Evolutionary conservation across 192 early-diverging fungal species (phyloP).

Genomic region (Dimargaris verticillata): DNA sequence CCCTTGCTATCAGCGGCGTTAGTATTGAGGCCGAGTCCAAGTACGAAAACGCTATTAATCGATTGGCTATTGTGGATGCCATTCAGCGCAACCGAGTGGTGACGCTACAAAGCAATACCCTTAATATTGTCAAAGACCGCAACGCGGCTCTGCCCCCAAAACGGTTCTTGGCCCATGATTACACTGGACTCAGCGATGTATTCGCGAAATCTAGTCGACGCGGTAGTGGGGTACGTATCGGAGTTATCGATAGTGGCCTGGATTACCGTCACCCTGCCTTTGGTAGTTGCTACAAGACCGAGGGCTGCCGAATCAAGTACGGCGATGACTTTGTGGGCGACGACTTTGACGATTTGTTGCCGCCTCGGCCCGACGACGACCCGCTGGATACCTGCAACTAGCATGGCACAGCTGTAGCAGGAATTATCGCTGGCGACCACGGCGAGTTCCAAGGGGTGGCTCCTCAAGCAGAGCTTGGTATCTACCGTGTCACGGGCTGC

Average conservation of each 20-base stretch:
- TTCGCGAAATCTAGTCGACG: neutral
- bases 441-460: constrained; percentile 35
- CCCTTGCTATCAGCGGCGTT: too few species aligned
- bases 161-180: too few species aligned
- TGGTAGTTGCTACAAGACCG: constrained; percentile 33
- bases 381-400: constrained; percentile 39
- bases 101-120: too few species aligned
- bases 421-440: constrained; percentile 32
- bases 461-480: constrained; percentile 41
- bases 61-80: too few species aligned
- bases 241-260: constrained; percentile 41
- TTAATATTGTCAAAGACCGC: too few species aligned
- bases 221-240: constrained; percentile 31
- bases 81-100: too few species aligned
- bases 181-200: too few species aligned
- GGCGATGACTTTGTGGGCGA: constrained; percentile 22
- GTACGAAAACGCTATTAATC: too few species aligned
- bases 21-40: too few species aligned
- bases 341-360: neutral
- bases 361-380: constrained; percentile 19
- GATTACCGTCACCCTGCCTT: constrained; percentile 42
- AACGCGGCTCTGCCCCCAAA: too few species aligned
- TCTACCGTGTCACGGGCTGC: constrained; percentile 45
- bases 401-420: constrained; percentile 54
- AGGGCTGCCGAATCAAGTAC: constrained; percentile 30